Conservation (phyloP, 305 asterid species). For the Euphrasia arctica region DNA sequence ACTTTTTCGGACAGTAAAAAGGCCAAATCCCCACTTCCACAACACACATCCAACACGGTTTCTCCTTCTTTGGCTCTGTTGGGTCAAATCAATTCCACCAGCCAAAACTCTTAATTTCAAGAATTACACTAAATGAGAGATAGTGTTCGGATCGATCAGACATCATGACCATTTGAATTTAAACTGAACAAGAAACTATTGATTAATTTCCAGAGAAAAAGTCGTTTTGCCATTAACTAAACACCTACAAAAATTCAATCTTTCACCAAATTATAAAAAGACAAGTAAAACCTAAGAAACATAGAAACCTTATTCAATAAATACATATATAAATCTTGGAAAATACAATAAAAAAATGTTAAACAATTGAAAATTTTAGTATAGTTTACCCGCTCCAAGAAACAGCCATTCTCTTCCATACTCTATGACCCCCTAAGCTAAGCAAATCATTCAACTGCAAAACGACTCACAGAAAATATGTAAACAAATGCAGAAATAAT, state of each 20-base stretch:
- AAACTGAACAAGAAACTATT: constrained; percentile 7
- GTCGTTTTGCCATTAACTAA: background rate
- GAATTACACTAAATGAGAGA: background rate
- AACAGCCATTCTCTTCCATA: constrained; percentile 90
- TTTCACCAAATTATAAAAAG: background rate
- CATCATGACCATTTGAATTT: background rate
- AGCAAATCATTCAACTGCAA: constrained; percentile 71
- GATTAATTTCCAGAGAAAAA: background rate
- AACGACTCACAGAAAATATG: background rate
- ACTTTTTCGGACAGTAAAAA: constrained; percentile 85
- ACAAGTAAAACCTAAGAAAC: background rate
- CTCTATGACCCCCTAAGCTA: constrained; percentile 72
- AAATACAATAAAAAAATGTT: background rate
- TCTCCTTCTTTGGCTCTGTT: constrained; percentile 84
- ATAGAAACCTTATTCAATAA: background rate
- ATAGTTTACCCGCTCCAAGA: constrained; percentile 72
- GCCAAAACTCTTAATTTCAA: constrained; percentile 20
- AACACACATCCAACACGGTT: constrained; percentile 78
- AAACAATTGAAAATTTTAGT: background rate
- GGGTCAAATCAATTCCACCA: constrained; percentile 13
- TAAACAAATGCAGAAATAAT: background rate
- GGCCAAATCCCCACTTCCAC: constrained; percentile 97
- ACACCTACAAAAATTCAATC: background rate
- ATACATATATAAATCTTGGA: background rate
- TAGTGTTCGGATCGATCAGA: constrained; percentile 1